Percentiles rank a stretch among this genome's conserved stretches.
These are phyloP conservation scores for Fraxinus latifolia DNA, from an alignment of 305 asterid genomes.

Conservation along the genomic window DNA sequence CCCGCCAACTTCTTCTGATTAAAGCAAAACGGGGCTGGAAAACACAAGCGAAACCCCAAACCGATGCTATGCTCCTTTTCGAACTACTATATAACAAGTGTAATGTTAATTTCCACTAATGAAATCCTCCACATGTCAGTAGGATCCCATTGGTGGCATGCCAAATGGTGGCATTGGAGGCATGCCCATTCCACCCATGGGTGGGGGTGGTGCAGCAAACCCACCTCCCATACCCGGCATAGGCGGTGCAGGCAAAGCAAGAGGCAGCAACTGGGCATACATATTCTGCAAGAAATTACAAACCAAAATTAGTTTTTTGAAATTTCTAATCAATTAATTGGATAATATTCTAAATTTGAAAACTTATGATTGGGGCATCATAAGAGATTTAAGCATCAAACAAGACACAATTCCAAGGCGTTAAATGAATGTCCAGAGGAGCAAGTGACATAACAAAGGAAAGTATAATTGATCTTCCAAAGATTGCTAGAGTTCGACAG, in stretches of 20 bases:
- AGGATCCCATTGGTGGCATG: slow-evolving; percentile 87
- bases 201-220: slow-evolving; percentile 51
- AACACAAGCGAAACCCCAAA: neutral
- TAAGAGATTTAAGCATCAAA: neutral
- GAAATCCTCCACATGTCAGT: slow-evolving; percentile 31
- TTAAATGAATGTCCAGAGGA: neutral
- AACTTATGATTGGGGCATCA: neutral
- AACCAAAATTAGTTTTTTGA: neutral
- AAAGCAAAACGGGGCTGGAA: slow-evolving; percentile 1
- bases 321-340: neutral
- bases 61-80: neutral
- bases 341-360: neutral
- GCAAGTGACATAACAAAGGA: neutral
- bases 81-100: neutral
- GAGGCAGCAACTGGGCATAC: slow-evolving; percentile 84
- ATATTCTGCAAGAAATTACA: slow-evolving; percentile 58
- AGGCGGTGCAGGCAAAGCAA: slow-evolving; percentile 85
- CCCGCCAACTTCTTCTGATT: slow-evolving; percentile 12
- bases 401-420: neutral
- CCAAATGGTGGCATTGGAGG: slow-evolving; percentile 85
- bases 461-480: neutral
- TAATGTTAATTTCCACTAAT: neutral
- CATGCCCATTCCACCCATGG: slow-evolving; percentile 85
- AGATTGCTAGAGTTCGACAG: neutral
- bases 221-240: slow-evolving; percentile 76